Evolutionary conservation across 768 basidiomycete species (phyloP).

Genomic region (Boletus rubroflammeus): DNA sequence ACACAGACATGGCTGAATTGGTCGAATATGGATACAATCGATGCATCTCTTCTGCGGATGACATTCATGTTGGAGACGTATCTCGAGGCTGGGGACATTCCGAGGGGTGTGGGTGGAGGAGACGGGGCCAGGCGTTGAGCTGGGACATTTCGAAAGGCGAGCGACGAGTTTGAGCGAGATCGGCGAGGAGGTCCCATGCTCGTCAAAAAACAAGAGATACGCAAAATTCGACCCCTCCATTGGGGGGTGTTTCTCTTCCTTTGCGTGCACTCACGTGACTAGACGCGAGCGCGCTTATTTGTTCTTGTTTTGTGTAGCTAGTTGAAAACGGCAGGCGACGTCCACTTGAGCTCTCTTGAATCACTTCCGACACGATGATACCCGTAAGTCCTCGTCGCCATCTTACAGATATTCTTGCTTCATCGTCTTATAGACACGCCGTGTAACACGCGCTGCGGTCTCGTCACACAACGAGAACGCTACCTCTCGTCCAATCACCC

Average conservation of each 20-base stretch:
- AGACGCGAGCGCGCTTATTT: slow-evolving; percentile 39
- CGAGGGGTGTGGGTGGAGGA: slow-evolving; percentile 21
- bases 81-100: slow-evolving; percentile 63
- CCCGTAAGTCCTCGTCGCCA: slow-evolving; percentile 35
- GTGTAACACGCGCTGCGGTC: slow-evolving; percentile 57
- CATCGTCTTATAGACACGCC: slow-evolving; percentile 48
- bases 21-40: slow-evolving; percentile 78
- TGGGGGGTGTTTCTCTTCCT: slow-evolving; percentile 14
- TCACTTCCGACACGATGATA: slow-evolving; percentile 36
- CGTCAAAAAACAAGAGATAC: neutral
- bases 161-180: slow-evolving; percentile 29
- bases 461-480: slow-evolving; percentile 63
- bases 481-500: slow-evolving; percentile 59
- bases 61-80: slow-evolving; percentile 81
- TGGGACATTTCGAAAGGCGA: slow-evolving; percentile 15
- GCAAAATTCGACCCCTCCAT: slow-evolving; percentile 5
- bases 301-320: slow-evolving; percentile 33
- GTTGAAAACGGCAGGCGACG: slow-evolving; percentile 36
- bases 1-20: slow-evolving; percentile 86
- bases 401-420: neutral
- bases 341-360: slow-evolving; percentile 24
- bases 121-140: neutral
- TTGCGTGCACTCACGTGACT: slow-evolving; percentile 28
- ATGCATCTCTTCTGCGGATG: slow-evolving; percentile 71
- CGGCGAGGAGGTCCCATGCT: slow-evolving; percentile 20